Evolutionary conservation across 2,329 filamentous ascomycete genomes (phyloP).

Genomic region (Alternaria gansuensis): DNA sequence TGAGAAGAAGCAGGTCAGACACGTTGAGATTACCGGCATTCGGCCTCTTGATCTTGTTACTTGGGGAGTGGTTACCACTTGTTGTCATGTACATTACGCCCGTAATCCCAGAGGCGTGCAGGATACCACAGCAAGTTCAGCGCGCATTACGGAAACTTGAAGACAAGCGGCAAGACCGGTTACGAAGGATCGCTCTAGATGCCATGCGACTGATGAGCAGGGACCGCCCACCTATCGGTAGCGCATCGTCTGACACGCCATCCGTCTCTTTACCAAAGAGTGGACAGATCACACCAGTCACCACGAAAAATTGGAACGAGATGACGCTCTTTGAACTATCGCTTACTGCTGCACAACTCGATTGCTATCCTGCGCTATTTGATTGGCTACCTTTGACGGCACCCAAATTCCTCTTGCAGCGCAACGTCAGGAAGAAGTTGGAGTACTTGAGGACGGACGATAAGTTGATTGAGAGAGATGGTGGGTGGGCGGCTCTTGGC

Average conservation of each 20-base stretch:
- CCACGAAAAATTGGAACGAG: slow-evolving; percentile 12
- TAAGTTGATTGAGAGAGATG: slow-evolving; percentile 68
- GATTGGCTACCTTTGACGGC: slow-evolving; percentile 55
- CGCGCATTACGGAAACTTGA: slow-evolving; percentile 65
- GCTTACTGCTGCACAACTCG: slow-evolving; percentile 30
- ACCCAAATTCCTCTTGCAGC: slow-evolving; percentile 62
- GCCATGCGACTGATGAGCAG: slow-evolving; percentile 28
- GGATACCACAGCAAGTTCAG: slow-evolving; percentile 79
- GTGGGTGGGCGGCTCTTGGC: slow-evolving; percentile 67
- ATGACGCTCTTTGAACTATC: slow-evolving; percentile 33
- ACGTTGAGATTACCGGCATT: slow-evolving; percentile 81
- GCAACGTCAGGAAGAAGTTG: slow-evolving; percentile 64
- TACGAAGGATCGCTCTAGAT: slow-evolving; percentile 27
- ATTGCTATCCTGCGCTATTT: slow-evolving; percentile 45
- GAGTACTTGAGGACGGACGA: slow-evolving; percentile 77
- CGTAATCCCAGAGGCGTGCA: slow-evolving; percentile 81
- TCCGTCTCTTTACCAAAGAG: slow-evolving; percentile 2
- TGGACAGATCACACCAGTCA: slow-evolving; percentile 1
- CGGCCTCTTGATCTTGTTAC: slow-evolving; percentile 75
- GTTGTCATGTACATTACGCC: slow-evolving; percentile 75
- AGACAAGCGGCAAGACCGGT: slow-evolving; percentile 34
- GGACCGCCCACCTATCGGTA: slow-evolving; percentile 19
- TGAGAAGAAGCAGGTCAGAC: slow-evolving; percentile 74
- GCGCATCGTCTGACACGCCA: neutral
- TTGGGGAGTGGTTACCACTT: slow-evolving; percentile 87